Evolutionary conservation across 2,329 filamentous ascomycete species (phyloP).

Genomic region (Rutstroemia sp.): DNA sequence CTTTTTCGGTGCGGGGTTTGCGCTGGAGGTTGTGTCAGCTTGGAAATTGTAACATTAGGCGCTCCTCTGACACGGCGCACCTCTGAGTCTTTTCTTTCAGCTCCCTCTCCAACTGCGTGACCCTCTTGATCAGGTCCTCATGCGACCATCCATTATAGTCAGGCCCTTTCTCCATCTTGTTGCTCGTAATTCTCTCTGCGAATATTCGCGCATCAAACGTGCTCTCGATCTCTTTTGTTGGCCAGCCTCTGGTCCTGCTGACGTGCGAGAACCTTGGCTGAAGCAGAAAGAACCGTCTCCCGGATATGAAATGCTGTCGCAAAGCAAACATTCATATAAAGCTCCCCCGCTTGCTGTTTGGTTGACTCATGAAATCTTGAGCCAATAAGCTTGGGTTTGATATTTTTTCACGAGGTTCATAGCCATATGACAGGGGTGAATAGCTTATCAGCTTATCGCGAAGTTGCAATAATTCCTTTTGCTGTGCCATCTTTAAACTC

Average conservation of each 20-base stretch:
- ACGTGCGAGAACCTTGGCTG: not conserved
- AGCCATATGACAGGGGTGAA: not conserved
- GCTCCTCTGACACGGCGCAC: constrained; percentile 8
- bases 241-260: not conserved
- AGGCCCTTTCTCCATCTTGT: constrained; percentile 20
- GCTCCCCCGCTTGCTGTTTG: not conserved
- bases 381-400: not conserved
- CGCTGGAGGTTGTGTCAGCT: constrained; percentile 6
- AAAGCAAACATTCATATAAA: constrained; percentile 2
- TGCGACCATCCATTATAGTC: constrained; percentile 63
- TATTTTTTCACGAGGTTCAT: not conserved
- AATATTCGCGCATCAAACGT: not conserved
- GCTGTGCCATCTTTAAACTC: too few relatives aligned
- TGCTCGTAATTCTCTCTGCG: constrained; percentile 5
- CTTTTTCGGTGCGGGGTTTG: constrained; percentile 31
- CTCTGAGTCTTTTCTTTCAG: constrained; percentile 43
- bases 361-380: not conserved
- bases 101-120: constrained; percentile 60
- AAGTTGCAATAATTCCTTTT: not conserved
- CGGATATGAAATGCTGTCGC: not conserved
- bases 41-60: not conserved
- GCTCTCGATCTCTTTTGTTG: not conserved
- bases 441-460: constrained; percentile 7
- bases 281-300: not conserved
- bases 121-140: constrained; percentile 58